phyloP scores from a whole-genome alignment of 1,284 basidiomycete species.

The Naganishia liquefaciens region DNA sequence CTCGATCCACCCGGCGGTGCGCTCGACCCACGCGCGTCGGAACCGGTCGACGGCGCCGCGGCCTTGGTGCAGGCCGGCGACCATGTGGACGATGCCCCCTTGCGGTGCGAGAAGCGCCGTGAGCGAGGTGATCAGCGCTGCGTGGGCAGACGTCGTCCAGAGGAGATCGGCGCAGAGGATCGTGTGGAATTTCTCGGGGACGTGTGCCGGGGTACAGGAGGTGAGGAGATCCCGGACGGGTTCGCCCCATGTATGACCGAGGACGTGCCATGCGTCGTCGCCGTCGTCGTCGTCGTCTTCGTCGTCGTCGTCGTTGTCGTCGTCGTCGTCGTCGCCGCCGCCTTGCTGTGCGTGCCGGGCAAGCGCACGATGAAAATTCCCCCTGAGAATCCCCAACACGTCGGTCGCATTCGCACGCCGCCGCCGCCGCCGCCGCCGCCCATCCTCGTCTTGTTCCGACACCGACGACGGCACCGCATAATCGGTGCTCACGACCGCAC shows the following conservation, averaged over 20 bases:
- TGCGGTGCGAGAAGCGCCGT: conserved; percentile 37
- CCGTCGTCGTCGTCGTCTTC: too few species aligned
- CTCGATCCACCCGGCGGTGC: conserved; percentile 36
- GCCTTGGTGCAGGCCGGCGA: conserved; percentile 52
- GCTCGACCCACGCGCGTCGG: conserved; percentile 32
- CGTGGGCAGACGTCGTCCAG: conserved; percentile 46
- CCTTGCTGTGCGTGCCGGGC: conserved; percentile 1
- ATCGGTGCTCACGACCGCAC: conserved; percentile 46
- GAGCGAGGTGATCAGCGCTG: conserved; percentile 44
- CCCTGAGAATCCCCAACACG: conserved; percentile 31
- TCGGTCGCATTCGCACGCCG: neutral
- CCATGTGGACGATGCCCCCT: conserved; percentile 44
- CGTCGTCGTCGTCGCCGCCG: too few species aligned
- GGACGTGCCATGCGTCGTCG: conserved; percentile 27
- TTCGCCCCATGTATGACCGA: conserved; percentile 32
- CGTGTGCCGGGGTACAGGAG: neutral
- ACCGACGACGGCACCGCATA: conserved; percentile 43
- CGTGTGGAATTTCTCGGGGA: conserved; percentile 38
- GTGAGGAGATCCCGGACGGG: neutral
- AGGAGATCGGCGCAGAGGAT: conserved; percentile 50
- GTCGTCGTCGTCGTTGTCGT: too few species aligned
- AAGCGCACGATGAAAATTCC: conserved; percentile 23
- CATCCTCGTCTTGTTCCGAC: neutral
- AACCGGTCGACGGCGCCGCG: conserved; percentile 49
- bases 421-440: neutral